Evolutionary conservation across 2,329 filamentous ascomycete species (phyloP), one percentile per base, ranked within the genome.

Genomic region (Keithomyces neogunnii): DNA sequence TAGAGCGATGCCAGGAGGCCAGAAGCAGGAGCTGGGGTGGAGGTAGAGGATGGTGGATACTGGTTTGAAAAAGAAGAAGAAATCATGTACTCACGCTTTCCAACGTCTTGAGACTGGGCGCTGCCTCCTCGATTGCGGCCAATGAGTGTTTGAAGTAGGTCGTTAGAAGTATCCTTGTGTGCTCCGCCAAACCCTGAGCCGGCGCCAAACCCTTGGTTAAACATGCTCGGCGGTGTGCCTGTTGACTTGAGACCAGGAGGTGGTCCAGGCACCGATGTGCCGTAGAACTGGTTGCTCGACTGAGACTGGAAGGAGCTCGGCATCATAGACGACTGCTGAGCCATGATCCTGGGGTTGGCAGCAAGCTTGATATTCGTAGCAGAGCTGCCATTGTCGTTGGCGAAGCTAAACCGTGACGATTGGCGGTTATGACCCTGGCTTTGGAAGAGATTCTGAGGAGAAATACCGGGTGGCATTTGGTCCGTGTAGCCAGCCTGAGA

Each of bases 1-100:
- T 95, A 95, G 79, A 93, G 88, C 81, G 88, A 88, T 81, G 82
- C 86, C 77, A 92, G 79, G 80, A 91, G 86, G 78, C 86, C 85
- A 78, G 89, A 85, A 84, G 88, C 86, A 88, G 87, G 86, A 84
- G 85, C 86, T 74, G 85, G 84, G 75, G 85, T 86, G 70, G 86
- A 88, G 76, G 82, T 85, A 76, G 85, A 76, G 76, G 86, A 88
- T 74, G 84, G 78, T 74, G 85, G 86, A 75, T 89, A 88, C 78
- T 91, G 87, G 71, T 88, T 88, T 73, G 88, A 84, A 75, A 91
- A 88, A 76, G 86, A 88, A 85, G 89, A 88, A 85, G 89, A 88
- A 83, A 91, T 87, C 79, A 89, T 86, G 79, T 87, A 96, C 90
- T 96, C 90, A 96, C 90, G 90, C 89, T 96, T 96, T 84, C 84